These are phyloP conservation scores for Suhomyces bribrorum DNA, from an alignment of 1,139 yeast genomes.

Conservation along the genomic window DNA sequence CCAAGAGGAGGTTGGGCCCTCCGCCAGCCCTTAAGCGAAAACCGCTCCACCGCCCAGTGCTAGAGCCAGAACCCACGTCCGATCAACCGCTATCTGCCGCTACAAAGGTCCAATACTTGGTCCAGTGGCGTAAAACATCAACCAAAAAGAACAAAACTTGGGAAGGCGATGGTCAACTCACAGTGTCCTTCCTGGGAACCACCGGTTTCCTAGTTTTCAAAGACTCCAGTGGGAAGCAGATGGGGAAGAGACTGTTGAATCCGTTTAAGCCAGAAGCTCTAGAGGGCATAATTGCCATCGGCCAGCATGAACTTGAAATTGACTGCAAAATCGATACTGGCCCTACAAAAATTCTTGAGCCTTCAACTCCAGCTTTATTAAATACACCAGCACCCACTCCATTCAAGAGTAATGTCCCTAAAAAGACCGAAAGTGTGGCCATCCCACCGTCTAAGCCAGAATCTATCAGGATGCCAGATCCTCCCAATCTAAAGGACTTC, in stretches of 20 bases:
- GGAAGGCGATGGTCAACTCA: slow-evolving; percentile 86
- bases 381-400: background rate
- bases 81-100: slow-evolving; percentile 1
- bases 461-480: slow-evolving; percentile 6
- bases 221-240: slow-evolving; percentile 15
- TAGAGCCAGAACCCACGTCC: background rate
- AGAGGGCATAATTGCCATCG: slow-evolving; percentile 22
- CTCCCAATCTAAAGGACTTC: background rate
- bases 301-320: slow-evolving; percentile 31
- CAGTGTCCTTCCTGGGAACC: slow-evolving; percentile 6
- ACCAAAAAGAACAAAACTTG: slow-evolving; percentile 85
- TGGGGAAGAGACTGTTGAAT: slow-evolving; percentile 13
- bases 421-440: background rate
- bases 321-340: slow-evolving; percentile 38
- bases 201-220: slow-evolving; percentile 12
- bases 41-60: background rate
- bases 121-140: slow-evolving; percentile 72
- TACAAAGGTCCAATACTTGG: slow-evolving; percentile 27
- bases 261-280: slow-evolving; percentile 11
- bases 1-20: slow-evolving; percentile 4
- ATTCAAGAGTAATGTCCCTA: slow-evolving; percentile 5
- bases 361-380: slow-evolving; percentile 10
- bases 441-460: background rate
- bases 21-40: background rate
- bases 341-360: slow-evolving; percentile 3